A percentile compares a stretch with the other conserved stretches of the same genome.
These are phyloP conservation scores for Nakazawaea laoshanensis DNA, from an alignment of 805 yeast genomes.

Conservation along the genomic window DNA sequence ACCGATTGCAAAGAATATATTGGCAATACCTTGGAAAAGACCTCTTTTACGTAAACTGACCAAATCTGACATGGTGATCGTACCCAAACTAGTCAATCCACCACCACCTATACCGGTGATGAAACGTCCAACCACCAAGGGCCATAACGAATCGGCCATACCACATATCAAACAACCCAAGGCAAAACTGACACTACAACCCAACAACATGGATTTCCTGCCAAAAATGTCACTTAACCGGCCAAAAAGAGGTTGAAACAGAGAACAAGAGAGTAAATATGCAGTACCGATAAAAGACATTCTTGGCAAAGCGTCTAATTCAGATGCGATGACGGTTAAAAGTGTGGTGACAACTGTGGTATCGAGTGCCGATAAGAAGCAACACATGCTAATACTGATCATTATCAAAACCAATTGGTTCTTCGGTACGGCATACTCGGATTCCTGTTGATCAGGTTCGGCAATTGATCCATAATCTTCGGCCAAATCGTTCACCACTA, in stretches of 20 bases:
- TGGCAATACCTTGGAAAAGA: constrained; percentile 74
- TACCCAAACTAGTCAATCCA: constrained; percentile 67
- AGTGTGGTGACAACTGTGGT: constrained; percentile 48
- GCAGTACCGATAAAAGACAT: constrained; percentile 34
- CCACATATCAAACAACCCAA: constrained; percentile 36
- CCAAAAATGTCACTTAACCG: constrained; percentile 48
- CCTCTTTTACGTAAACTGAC: constrained; percentile 75
- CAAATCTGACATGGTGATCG: constrained; percentile 70
- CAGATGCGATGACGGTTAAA: constrained; percentile 42
- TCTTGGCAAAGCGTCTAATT: constrained; percentile 34
- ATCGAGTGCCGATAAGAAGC: constrained; percentile 40
- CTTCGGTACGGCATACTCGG: constrained; percentile 6
- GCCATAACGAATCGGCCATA: constrained; percentile 28
- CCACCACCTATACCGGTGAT: constrained; percentile 88
- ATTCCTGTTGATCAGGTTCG: not conserved
- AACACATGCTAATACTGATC: constrained; percentile 11
- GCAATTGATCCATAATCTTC: not conserved
- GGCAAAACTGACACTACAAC: constrained; percentile 23
- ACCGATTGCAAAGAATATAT: constrained; percentile 70
- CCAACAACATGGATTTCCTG: constrained; percentile 27
- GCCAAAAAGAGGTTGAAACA: constrained; percentile 50
- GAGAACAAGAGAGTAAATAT: constrained; percentile 32
- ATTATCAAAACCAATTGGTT: constrained; percentile 5
- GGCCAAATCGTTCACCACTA: constrained; percentile 10
- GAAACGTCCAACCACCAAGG: constrained; percentile 49